Conservation (phyloP, 2,329 filamentous ascomycete genomes). For the Pseudogymnoascus sp. region DNA sequence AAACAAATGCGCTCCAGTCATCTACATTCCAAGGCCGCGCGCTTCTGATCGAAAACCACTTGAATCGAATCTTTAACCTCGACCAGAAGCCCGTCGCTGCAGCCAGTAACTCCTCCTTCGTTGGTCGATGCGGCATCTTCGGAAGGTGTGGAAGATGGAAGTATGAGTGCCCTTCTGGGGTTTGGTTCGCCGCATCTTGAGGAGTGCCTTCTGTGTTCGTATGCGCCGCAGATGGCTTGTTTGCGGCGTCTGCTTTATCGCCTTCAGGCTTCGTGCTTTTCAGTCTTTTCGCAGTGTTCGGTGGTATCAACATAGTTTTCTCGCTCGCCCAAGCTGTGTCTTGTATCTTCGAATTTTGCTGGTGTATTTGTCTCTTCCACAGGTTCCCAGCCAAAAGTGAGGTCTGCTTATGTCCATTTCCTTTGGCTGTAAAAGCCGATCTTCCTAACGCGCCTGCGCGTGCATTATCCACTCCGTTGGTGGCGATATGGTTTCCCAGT, state of each 20-base stretch:
- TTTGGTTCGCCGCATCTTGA: neutral
- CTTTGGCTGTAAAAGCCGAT: neutral
- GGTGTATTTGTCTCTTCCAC: neutral
- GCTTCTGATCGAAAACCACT: conserved; percentile 94
- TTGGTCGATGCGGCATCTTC: conserved; percentile 77
- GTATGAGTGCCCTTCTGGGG: conserved; percentile 31
- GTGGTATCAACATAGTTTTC: neutral
- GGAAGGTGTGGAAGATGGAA: conserved; percentile 48
- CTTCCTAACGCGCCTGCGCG: conserved; percentile 5
- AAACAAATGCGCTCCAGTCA: conserved; percentile 91
- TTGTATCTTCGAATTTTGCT: neutral
- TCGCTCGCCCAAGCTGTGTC: conserved; percentile 3
- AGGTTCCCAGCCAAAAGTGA: neutral
- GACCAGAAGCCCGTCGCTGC: conserved; percentile 92
- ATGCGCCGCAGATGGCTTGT: neutral
- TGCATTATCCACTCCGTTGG: neutral
- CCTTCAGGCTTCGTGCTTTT: neutral
- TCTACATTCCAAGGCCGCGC: conserved; percentile 90
- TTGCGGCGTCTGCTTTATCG: neutral
- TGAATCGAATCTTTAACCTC: conserved; percentile 81
- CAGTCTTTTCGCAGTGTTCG: neutral
- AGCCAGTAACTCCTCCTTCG: conserved; percentile 84
- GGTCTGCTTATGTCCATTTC: neutral
- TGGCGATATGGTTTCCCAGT: neutral
- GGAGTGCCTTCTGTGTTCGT: neutral